These are phyloP conservation scores for Pachysandra terminalis DNA, from an alignment of 164 flowering plant genomes.

Conservation along the genomic window DNA sequence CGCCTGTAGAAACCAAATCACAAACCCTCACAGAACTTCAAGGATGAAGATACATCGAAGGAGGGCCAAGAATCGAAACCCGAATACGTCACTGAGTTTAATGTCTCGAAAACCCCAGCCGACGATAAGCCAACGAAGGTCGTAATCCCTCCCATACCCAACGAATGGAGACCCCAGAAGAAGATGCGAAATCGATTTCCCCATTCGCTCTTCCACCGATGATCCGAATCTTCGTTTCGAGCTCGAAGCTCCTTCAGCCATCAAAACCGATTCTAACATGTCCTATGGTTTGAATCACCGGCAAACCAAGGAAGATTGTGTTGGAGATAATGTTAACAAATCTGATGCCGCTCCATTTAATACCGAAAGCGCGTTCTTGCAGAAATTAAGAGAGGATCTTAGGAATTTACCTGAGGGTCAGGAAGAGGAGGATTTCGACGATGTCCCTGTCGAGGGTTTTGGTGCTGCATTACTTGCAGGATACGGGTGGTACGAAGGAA, in stretches of 20 bases:
- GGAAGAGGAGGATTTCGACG: too few species aligned
- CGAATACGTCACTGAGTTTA: too few species aligned
- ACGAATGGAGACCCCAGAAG: slow-evolving; percentile 52
- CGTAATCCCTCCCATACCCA: slow-evolving; percentile 52
- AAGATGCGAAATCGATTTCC: slow-evolving; percentile 63
- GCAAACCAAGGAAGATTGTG: not conserved
- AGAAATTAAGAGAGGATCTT: too few species aligned
- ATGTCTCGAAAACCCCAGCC: slow-evolving; percentile 38
- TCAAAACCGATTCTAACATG: slow-evolving; percentile 19
- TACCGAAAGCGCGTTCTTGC: slow-evolving; percentile 23
- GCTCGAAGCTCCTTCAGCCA: slow-evolving; percentile 25
- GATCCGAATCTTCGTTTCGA: too few species aligned
- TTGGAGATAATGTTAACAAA: not conserved
- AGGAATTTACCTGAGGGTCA: too few species aligned
- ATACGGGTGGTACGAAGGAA: too few species aligned
- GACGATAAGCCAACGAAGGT: slow-evolving; percentile 3
- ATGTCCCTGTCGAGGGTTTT: too few species aligned
- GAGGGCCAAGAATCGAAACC: not conserved
- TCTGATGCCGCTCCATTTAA: slow-evolving; percentile 1
- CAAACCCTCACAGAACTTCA: too few species aligned
- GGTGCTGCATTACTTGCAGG: too few species aligned
- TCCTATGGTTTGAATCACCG: slow-evolving; percentile 49
- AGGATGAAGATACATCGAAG: not conserved
- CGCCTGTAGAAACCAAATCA: slow-evolving; percentile 22
- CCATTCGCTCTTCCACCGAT: slow-evolving; percentile 17